A percentile compares a stretch with the other conserved stretches of the same genome.
These are phyloP conservation scores for Dunaliella sp. DNA, from an alignment of 139 green algal genomes.

Conservation along the genomic window DNA sequence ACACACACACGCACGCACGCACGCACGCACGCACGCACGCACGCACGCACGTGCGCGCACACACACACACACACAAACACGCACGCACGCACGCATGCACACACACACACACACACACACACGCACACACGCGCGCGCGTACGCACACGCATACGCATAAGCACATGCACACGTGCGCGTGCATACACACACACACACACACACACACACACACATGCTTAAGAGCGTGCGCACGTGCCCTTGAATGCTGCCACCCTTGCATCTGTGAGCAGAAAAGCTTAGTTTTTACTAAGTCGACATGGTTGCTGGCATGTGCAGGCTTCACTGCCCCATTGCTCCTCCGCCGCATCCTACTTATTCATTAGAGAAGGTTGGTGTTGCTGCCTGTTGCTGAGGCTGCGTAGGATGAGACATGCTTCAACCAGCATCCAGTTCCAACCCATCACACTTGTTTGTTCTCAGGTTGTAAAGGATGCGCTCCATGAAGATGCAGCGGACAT, in stretches of 20 bases:
- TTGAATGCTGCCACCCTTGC: background rate
- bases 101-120: background rate
- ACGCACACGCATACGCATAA: background rate
- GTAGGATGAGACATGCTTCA: background rate
- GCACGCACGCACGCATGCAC: background rate
- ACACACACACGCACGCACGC: background rate
- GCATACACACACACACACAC: background rate
- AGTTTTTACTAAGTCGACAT: background rate
- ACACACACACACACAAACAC: background rate
- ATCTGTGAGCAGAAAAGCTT: background rate
- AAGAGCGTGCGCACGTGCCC: background rate
- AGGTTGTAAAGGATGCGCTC: conserved; percentile 43
- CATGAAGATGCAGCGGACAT: conserved; percentile 81
- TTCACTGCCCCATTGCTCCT: conserved; percentile 43
- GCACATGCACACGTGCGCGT: background rate
- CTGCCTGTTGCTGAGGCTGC: background rate
- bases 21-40: background rate
- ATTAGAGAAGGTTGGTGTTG: conserved; percentile 43
- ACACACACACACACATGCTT: background rate
- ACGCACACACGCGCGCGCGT: background rate
- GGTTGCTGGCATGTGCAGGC: conserved; percentile 1
- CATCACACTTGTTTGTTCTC: background rate
- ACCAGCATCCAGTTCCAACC: background rate
- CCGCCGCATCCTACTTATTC: conserved; percentile 83
- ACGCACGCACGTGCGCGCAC: background rate